These are phyloP conservation scores for Epichloe hybrida DNA, from an alignment of 2,329 filamentous ascomycete genomes.

Conservation along the genomic window DNA sequence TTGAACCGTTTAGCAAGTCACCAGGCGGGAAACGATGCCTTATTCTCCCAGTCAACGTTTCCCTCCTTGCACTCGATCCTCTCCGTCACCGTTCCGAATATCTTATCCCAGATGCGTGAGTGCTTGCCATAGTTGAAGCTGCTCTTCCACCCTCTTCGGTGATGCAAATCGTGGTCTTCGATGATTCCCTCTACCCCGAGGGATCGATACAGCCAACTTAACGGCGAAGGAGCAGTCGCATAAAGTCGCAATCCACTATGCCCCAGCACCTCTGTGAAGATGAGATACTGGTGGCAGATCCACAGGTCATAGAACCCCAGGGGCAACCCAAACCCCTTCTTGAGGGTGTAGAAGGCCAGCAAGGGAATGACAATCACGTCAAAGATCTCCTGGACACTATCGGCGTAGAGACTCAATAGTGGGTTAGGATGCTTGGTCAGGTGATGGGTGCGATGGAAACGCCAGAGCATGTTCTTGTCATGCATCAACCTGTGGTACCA, in stretches of 20 bases:
- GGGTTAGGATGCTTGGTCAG: slow-evolving; percentile 16
- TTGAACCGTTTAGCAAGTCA: background rate
- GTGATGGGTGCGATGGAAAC: slow-evolving; percentile 28
- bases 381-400: slow-evolving; percentile 27
- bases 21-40: slow-evolving; percentile 1
- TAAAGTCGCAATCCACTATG: slow-evolving; percentile 26
- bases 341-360: slow-evolving; percentile 23
- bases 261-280: slow-evolving; percentile 25
- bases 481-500: slow-evolving; percentile 22
- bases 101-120: slow-evolving; percentile 21
- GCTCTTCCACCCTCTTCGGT: slow-evolving; percentile 24
- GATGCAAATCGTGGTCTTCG: slow-evolving; percentile 30
- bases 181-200: slow-evolving; percentile 24
- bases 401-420: slow-evolving; percentile 25
- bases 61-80: slow-evolving; percentile 20
- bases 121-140: slow-evolving; percentile 26
- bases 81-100: slow-evolving; percentile 22
- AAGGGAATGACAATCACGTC: slow-evolving; percentile 28
- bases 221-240: slow-evolving; percentile 18
- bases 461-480: slow-evolving; percentile 23
- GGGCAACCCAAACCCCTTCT: slow-evolving; percentile 20
- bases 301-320: slow-evolving; percentile 35
- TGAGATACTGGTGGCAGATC: slow-evolving; percentile 30
- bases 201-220: slow-evolving; percentile 20
- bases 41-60: slow-evolving; percentile 11